These are phyloP conservation scores for Metarhizium sp. DNA, from an alignment of 2,329 filamentous ascomycete genomes.

Conservation along the genomic window DNA sequence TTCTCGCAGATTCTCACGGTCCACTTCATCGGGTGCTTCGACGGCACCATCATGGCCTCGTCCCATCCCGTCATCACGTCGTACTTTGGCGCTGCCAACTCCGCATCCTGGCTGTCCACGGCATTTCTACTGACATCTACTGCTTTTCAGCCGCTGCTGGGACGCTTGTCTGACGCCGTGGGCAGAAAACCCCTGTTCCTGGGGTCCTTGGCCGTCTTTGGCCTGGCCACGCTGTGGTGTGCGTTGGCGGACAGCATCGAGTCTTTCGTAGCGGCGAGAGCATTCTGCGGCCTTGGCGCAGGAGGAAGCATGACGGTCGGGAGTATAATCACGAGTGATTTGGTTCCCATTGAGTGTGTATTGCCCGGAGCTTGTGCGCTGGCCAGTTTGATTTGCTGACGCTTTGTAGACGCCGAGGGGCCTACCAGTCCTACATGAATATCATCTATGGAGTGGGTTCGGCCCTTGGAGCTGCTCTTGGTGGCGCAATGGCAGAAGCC, in stretches of 20 bases:
- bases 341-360: conserved; percentile 60
- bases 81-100: conserved; percentile 68
- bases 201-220: conserved; percentile 52
- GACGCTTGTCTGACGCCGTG: conserved; percentile 63
- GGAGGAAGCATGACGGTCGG: conserved; percentile 62
- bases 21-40: conserved; percentile 56
- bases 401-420: conserved; percentile 40
- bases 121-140: conserved; percentile 70
- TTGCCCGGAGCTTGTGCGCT: neutral
- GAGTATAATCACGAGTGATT: conserved; percentile 61
- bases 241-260: conserved; percentile 56
- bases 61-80: conserved; percentile 75
- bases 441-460: conserved; percentile 51
- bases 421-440: conserved; percentile 65
- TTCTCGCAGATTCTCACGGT: conserved; percentile 49
- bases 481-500: conserved; percentile 59
- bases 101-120: conserved; percentile 74
- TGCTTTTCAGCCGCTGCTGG: conserved; percentile 65
- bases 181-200: conserved; percentile 61
- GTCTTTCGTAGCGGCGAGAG: conserved; percentile 62
- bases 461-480: conserved; percentile 56
- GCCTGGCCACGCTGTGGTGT: conserved; percentile 59
- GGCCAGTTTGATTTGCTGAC: neutral
- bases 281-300: conserved; percentile 63
- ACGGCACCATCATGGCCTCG: conserved; percentile 73